phyloP scores from a whole-genome alignment of 1,284 basidiomycete genomes.

The Phlebopus sp. region DNA sequence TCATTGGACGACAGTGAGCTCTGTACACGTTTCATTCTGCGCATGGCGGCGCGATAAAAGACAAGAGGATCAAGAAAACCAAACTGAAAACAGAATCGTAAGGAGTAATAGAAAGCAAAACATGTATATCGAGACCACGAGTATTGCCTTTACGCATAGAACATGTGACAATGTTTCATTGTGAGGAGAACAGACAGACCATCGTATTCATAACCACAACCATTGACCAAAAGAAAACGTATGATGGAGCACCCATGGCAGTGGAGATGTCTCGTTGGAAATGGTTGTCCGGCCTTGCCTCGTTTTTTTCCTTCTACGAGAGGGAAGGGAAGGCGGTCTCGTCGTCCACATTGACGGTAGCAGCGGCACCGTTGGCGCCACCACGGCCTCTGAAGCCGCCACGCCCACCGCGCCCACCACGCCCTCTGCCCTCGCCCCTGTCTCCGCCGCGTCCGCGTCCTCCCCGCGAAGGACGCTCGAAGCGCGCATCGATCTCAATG shows the following conservation, averaged over 20 bases:
- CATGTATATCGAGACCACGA: conserved; percentile 13
- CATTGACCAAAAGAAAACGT: conserved; percentile 7
- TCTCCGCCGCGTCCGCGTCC: conserved; percentile 43
- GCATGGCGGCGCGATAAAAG: neutral
- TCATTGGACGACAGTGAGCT: conserved; percentile 13
- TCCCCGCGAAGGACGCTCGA: conserved; percentile 67
- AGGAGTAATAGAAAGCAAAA: conserved; percentile 8
- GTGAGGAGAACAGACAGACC: conserved; percentile 7
- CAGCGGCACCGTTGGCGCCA: conserved; percentile 27
- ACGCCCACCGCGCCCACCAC: conserved; percentile 43
- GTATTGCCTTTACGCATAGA: conserved; percentile 16
- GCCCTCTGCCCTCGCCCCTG: conserved; percentile 38
- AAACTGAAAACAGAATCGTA: conserved; percentile 1
- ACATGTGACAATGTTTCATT: conserved; percentile 9
- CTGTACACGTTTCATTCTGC: neutral
- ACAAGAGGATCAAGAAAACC: neutral
- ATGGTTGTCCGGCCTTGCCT: conserved; percentile 5
- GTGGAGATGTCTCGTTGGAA: conserved; percentile 1
- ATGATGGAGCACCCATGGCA: conserved; percentile 4
- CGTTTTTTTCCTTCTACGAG: conserved; percentile 40
- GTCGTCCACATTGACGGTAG: conserved; percentile 68
- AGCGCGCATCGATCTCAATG: conserved; percentile 75
- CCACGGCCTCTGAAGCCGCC: conserved; percentile 39
- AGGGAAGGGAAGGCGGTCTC: conserved; percentile 83
- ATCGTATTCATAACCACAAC: conserved; percentile 4